Percentiles rank a stretch among this genome's conserved stretches.
phyloP scores from a whole-genome alignment of 805 yeast species.

The Ogataea glucozyma region DNA sequence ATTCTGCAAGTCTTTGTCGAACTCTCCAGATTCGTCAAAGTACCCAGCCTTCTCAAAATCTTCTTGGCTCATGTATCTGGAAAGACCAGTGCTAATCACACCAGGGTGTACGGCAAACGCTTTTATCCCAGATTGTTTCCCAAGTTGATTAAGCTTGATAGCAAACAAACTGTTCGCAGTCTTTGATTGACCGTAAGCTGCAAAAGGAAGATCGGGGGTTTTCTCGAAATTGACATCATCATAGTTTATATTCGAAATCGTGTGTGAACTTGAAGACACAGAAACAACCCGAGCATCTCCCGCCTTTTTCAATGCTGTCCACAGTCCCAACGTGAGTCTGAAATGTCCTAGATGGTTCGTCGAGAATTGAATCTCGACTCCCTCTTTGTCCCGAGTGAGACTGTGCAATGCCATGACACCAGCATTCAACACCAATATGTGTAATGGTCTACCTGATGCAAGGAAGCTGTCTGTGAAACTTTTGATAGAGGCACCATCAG shows the following conservation, averaged over 20 bases:
- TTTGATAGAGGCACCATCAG: slow-evolving; percentile 5
- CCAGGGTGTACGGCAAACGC: slow-evolving; percentile 9
- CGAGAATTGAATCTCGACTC: slow-evolving; percentile 8
- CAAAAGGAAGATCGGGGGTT: slow-evolving; percentile 2
- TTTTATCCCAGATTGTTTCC: slow-evolving; percentile 3
- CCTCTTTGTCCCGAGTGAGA: slow-evolving; percentile 1
- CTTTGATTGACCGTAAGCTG: slow-evolving; percentile 8
- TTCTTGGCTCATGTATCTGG: background rate
- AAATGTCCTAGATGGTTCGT: slow-evolving; percentile 10
- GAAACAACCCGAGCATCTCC: slow-evolving; percentile 8
- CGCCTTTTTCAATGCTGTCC: slow-evolving; percentile 8
- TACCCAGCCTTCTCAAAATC: background rate
- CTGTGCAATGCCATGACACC: slow-evolving; percentile 9
- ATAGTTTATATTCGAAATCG: background rate
- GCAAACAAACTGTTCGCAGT: slow-evolving; percentile 7
- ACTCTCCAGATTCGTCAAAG: too few species aligned
- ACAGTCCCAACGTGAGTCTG: slow-evolving; percentile 6
- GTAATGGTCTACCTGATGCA: slow-evolving; percentile 8
- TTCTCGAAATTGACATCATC: slow-evolving; percentile 6
- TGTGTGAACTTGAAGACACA: slow-evolving; percentile 2
- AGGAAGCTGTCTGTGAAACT: slow-evolving; percentile 2
- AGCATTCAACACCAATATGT: slow-evolving; percentile 8
- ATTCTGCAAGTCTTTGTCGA: background rate
- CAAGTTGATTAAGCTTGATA: slow-evolving; percentile 4
- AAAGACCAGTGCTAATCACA: slow-evolving; percentile 2